Evolutionary conservation across 75 land plant genomes (phyloP).

Genomic region (Selaginella tamariscina): DNA sequence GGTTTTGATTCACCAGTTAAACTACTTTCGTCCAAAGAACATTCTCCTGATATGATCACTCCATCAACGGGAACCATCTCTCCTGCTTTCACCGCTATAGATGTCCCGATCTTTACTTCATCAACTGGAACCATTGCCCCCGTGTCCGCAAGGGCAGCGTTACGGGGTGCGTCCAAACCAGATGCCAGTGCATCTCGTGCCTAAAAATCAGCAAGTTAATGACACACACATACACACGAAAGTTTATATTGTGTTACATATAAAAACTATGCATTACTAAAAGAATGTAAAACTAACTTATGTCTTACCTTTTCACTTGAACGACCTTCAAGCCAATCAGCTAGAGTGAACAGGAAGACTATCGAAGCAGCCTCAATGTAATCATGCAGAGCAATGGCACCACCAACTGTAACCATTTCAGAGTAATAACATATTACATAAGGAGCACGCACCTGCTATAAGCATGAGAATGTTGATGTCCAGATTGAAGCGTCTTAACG

Average conservation of each 20-base stretch:
- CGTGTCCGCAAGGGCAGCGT: constrained; percentile 57
- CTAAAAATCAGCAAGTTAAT: constrained; percentile 21
- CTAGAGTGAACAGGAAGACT: constrained; percentile 74
- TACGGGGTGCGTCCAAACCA: constrained; percentile 64
- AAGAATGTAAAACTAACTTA: background rate
- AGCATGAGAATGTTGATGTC: constrained; percentile 78
- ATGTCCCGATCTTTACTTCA: constrained; percentile 53
- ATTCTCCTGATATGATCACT: constrained; percentile 55
- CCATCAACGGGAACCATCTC: constrained; percentile 90
- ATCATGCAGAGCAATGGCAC: constrained; percentile 58
- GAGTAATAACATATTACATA: background rate
- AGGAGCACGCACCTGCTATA: constrained; percentile 39
- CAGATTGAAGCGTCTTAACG: constrained; percentile 32
- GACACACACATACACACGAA: too few relatives aligned
- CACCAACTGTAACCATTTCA: constrained; percentile 37
- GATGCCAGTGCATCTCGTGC: constrained; percentile 69
- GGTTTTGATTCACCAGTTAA: constrained; percentile 84
- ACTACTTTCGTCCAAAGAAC: constrained; percentile 74
- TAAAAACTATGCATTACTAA: too few relatives aligned
- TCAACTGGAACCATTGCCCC: constrained; percentile 46
- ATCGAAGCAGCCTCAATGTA: constrained; percentile 70
- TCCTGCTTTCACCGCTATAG: constrained; percentile 75
- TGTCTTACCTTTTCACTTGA: constrained; percentile 85
- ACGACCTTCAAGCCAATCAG: constrained; percentile 78
- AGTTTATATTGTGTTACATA: too few relatives aligned